These are phyloP conservation scores for Thraustochytrium striatum DNA, from an alignment of 352 stramenopile species.

Conservation along the genomic window DNA sequence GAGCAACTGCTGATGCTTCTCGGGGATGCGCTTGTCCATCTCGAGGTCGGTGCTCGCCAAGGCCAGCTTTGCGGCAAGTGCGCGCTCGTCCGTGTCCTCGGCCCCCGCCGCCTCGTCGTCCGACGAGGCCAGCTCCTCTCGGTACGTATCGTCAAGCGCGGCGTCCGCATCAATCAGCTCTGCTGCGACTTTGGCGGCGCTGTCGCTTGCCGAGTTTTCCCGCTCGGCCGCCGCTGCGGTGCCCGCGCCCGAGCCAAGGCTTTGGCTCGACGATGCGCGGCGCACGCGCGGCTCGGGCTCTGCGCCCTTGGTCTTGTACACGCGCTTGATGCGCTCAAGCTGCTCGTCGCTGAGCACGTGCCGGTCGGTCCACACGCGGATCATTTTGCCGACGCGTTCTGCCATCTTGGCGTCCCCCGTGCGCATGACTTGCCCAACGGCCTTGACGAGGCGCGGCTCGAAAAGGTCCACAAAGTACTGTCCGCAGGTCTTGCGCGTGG, in stretches of 20 bases:
- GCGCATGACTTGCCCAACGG: neutral
- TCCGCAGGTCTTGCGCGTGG: neutral
- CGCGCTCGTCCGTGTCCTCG: no score
- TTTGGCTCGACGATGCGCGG: neutral
- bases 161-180: neutral
- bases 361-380: conserved; percentile 37
- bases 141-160: neutral
- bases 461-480: conserved; percentile 2
- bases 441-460: neutral
- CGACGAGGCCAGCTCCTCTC: conserved; percentile 5
- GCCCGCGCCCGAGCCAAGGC: neutral
- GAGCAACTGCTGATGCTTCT: no score
- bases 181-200: neutral
- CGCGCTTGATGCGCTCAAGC: neutral
- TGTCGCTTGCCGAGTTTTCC: neutral
- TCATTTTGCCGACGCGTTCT: neutral
- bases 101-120: neutral
- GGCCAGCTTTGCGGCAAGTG: no score
- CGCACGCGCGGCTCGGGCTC: neutral
- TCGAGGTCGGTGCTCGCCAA: no score
- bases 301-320: neutral
- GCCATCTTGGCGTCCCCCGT: neutral
- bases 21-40: no score
- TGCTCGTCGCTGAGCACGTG: neutral
- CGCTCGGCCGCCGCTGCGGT: no score